Evolutionary conservation across 2,329 filamentous ascomycete genomes (phyloP), one percentile per base, ranked within the genome.

Genomic region (Phialophora tarda): DNA sequence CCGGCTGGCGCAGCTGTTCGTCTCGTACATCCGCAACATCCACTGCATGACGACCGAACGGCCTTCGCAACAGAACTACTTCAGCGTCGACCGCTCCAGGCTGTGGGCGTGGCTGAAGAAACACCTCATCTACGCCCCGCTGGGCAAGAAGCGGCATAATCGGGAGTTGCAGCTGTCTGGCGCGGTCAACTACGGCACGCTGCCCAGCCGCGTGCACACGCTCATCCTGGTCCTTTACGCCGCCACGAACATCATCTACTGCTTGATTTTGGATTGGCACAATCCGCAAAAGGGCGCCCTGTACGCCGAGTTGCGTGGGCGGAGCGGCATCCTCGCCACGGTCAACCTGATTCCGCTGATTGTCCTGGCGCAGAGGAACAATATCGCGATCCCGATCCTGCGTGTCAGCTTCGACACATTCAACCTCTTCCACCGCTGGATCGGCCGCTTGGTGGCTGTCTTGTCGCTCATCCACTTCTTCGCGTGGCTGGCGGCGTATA

Each of bases 351-450:
- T 99, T 34, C 93, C 95, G 4, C 87, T 97, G 32, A 85, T 98
- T 74, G 86, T 98, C 70, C 86, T 98, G 64, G 93, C 93, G 12
- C 89, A 92, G 41, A 90, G 95, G 76, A 98, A 98, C 82, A 99
- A 98, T 80, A 92, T 92, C 8, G 83, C 97, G 57, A 97, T 98
- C 75, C 78, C 83, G 3, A 78, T 96, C 38, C 84, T 98, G 64
- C 87, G 90, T 73, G 90, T 98, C 77, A 94, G 91, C 77, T 99
- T 97, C 80, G 95, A 98, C 78, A 96, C 93, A 0, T 98, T 96
- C 84, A 98, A 98, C 77, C 88, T 95, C 8, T 82, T 95, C 59
- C 92, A 96, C 77, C 86, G 92, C 70, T 96, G 91, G 91, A 86
- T 92, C 68, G 92, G 91, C 30, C 86, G 92, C 28, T 86, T 93